Evolutionary conservation across 1,284 basidiomycete species (phyloP), one percentile per base, ranked within the genome.

Genomic region (Rhizoctonia solani): DNA sequence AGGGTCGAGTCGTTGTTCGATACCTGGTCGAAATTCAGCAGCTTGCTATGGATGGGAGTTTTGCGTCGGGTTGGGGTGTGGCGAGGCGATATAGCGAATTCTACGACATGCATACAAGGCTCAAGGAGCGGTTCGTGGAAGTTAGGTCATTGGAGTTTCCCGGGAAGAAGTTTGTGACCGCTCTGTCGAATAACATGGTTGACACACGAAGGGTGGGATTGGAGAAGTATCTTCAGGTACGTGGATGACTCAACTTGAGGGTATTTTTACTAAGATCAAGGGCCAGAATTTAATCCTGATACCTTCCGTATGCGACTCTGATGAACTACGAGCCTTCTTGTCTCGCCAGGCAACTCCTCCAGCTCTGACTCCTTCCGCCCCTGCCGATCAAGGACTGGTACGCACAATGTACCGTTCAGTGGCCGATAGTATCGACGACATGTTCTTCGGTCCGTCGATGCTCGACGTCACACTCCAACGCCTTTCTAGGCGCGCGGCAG

Each of bases 51-150:
- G 90, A 94, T 73, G 92, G 88, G 3, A 85, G 82, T 53, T 86
- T 88, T 73, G 79, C 85, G 1, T 89, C 89, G 1, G 92, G 92
- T 1, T 98, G 96, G 96, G 88, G 94, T 27, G 89, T 98, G 1
- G 88, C 92, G 3, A 81, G 95, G 71, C 81, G 96, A 69, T 99
- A 97, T 76, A 97, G 93, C 75, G 95, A 98, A 75, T 99, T 99
- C 76, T 85, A 90, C 73, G 87, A 84, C 59, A 87, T 98, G 82
- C 92, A 98, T 75, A 89, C 87, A 72, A 86, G 87, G 67, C 78
- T 99, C 53, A 86, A 87, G 68, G 92, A 95, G 58, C 84, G 85
- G 55, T 89, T 90, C 74, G 77, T 78, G 1, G 73, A 85, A 6
- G 87, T 92, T 23, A 82, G 85, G 68, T 82, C 81, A 66, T 78